Percentiles rank a stretch among this genome's conserved stretches.
These are phyloP conservation scores for Cordyceps tenuipes DNA, from an alignment of 2,329 filamentous ascomycete genomes.

Conservation along the genomic window DNA sequence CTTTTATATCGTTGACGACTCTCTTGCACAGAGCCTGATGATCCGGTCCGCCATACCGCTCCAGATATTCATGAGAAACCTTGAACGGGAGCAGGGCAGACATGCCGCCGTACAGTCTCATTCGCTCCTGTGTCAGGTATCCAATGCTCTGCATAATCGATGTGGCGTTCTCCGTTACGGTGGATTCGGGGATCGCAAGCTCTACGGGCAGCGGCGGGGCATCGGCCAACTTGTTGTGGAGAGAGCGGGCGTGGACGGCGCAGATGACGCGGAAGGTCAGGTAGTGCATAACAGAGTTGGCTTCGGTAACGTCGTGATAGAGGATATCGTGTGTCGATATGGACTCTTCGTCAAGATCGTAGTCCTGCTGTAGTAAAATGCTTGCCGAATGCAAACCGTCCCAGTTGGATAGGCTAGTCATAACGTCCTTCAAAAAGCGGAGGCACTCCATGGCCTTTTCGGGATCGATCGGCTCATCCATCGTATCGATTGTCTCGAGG, in stretches of 20 bases:
- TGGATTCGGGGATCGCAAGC: not conserved
- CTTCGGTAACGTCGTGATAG: slow-evolving; percentile 27
- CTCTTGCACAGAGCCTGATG: not conserved
- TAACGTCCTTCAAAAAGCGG: not conserved
- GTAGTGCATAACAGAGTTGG: slow-evolving; percentile 29
- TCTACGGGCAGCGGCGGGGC: not conserved
- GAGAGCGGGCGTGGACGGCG: slow-evolving; percentile 12
- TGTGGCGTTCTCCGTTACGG: slow-evolving; percentile 10
- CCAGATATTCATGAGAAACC: slow-evolving; percentile 12
- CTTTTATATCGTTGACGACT: not conserved
- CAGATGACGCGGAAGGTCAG: slow-evolving; percentile 32
- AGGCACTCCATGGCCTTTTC: not conserved
- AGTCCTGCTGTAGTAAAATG: not conserved
- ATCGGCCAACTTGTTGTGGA: slow-evolving; percentile 19
- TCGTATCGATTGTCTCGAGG: slow-evolving; percentile 17
- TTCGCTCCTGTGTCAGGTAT: slow-evolving; percentile 30
- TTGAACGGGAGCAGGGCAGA: slow-evolving; percentile 26
- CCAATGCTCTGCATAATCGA: slow-evolving; percentile 27
- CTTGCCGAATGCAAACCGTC: not conserved
- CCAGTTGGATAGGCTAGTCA: not conserved
- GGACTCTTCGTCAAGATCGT: not conserved
- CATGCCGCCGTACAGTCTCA: slow-evolving; percentile 31
- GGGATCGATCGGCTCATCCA: not conserved
- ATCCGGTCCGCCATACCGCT: not conserved
- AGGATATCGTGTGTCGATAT: slow-evolving; percentile 16